These are phyloP conservation scores for Penicillium sp. DNA, from an alignment of 2,329 filamentous ascomycete species.

Conservation along the genomic window DNA sequence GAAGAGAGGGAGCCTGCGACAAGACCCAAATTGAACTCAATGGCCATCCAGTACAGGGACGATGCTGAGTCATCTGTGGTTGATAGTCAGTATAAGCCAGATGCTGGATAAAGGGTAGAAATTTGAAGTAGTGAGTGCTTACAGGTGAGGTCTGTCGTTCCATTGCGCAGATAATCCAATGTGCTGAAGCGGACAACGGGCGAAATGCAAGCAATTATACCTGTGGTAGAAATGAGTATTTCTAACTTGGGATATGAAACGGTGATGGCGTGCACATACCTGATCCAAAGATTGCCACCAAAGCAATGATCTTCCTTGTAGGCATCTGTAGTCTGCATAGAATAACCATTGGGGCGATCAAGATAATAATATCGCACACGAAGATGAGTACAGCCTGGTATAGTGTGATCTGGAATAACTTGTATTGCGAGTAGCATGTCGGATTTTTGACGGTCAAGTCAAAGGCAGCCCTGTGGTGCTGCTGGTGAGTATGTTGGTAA, in stretches of 20 bases:
- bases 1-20: constrained; percentile 20
- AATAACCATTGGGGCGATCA: constrained; percentile 3
- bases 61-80: constrained; percentile 11
- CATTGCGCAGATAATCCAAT: constrained; percentile 13
- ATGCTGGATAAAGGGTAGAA: neutral
- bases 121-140: neutral
- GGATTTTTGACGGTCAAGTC: neutral
- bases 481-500: neutral
- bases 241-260: neutral
- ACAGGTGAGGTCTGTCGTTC: constrained; percentile 19
- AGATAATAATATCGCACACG: constrained; percentile 3
- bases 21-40: constrained; percentile 23
- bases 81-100: neutral
- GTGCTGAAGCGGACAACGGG: constrained; percentile 20
- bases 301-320: constrained; percentile 4
- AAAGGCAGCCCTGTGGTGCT: neutral
- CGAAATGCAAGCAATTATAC: constrained; percentile 19
- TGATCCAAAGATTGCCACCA: constrained; percentile 11
- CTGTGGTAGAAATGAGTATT: neutral
- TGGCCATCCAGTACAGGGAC: constrained; percentile 22
- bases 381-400: constrained; percentile 12
- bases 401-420: constrained; percentile 5
- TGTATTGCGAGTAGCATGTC: constrained; percentile 5
- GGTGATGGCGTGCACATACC: neutral
- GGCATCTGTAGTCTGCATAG: constrained; percentile 5